A percentile compares a stretch with the other conserved stretches of the same genome.
phyloP scores from a whole-genome alignment of 306 rosid genomes.

The Vigna hirtella region DNA sequence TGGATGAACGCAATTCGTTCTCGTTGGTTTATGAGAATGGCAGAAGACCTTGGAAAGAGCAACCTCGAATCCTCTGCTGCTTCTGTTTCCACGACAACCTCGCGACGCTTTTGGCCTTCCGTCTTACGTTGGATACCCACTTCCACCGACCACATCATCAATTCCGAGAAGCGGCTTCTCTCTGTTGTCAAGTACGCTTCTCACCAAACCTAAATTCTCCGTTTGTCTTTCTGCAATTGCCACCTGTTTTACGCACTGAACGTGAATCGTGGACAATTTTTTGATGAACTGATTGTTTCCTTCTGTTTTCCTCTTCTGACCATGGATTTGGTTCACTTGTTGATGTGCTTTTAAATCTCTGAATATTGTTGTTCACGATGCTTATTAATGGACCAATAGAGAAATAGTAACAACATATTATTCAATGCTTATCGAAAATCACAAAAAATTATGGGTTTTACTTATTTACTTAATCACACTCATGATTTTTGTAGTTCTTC shows the following conservation, averaged over 20 bases:
- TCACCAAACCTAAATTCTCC: constrained; percentile 37
- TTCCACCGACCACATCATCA: constrained; percentile 81
- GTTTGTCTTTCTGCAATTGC: background rate
- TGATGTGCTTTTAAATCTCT: background rate
- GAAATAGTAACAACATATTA: background rate
- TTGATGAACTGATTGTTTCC: background rate
- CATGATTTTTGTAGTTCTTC: background rate
- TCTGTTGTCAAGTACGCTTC: constrained; percentile 81
- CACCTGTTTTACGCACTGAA: background rate
- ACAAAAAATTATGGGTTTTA: background rate
- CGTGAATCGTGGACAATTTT: background rate
- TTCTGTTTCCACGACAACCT: background rate
- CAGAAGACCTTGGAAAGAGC: constrained; percentile 62
- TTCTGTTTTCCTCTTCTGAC: background rate
- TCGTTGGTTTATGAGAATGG: constrained; percentile 64
- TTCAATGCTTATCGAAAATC: background rate
- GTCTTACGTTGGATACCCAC: constrained; percentile 90
- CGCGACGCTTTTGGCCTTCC: constrained; percentile 77
- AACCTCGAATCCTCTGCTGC: constrained; percentile 49
- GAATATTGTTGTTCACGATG: background rate
- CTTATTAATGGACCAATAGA: background rate
- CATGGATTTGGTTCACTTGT: background rate
- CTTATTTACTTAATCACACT: background rate
- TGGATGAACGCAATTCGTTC: constrained; percentile 61
- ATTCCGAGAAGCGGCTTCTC: constrained; percentile 92